These are phyloP conservation scores for Metarhizium humberi DNA, from an alignment of 2,329 filamentous ascomycete genomes.

Conservation along the genomic window DNA sequence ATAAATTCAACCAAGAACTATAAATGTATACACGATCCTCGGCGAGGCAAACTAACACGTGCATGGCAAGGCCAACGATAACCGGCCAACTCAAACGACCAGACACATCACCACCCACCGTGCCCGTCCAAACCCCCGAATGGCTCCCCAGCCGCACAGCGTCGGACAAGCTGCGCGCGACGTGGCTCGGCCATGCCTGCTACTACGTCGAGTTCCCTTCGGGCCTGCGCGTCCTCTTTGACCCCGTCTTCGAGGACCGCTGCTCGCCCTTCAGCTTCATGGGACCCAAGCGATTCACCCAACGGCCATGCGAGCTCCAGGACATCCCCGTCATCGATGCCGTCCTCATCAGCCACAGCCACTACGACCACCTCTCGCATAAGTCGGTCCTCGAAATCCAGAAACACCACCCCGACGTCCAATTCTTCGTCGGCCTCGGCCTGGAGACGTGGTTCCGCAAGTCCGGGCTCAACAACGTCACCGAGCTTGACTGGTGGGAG, in stretches of 20 bases:
- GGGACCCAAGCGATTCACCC: constrained; percentile 70
- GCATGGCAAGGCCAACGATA: constrained; percentile 22
- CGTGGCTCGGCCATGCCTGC: constrained; percentile 92
- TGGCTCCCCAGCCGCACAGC: constrained; percentile 56
- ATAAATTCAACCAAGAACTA: not conserved
- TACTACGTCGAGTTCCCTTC: constrained; percentile 85
- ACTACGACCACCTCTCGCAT: constrained; percentile 87
- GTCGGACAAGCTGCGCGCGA: constrained; percentile 59
- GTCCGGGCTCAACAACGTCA: constrained; percentile 64
- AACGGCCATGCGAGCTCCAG: constrained; percentile 63
- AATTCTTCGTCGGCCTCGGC: constrained; percentile 82
- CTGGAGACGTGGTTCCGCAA: constrained; percentile 73
- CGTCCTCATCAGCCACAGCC: constrained; percentile 78
- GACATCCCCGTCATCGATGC: constrained; percentile 72
- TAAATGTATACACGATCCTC: not conserved
- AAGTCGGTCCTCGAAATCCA: constrained; percentile 63
- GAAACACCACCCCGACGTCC: constrained; percentile 62
- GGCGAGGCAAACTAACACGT: too few species aligned
- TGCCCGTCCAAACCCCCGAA: constrained; percentile 55
- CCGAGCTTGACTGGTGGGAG: constrained; percentile 95
- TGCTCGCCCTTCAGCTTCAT: constrained; percentile 68
- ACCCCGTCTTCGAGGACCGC: constrained; percentile 77
- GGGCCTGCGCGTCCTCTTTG: constrained; percentile 76
- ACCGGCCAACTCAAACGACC: constrained; percentile 31
- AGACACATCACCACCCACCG: constrained; percentile 54